A percentile compares a stretch with the other conserved stretches of the same genome.
Evolutionary conservation across 169 alveolate genomes (phyloP).

Genomic region (Plasmodium billcollinsi): DNA sequence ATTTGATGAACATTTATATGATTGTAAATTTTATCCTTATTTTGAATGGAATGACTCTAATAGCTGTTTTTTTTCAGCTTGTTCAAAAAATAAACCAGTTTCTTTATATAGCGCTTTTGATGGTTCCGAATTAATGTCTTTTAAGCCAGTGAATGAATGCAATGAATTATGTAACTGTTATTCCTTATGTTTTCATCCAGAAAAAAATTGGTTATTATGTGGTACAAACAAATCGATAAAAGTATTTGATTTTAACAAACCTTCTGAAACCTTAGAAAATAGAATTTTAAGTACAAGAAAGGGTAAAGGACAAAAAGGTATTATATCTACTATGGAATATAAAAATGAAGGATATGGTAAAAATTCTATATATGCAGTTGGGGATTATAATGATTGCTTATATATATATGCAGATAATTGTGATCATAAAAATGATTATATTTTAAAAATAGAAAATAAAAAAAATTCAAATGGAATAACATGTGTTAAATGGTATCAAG

Average conservation of each 20-base stretch:
- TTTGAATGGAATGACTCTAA: slow-evolving; percentile 54
- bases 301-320: slow-evolving; percentile 72
- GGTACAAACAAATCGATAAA: slow-evolving; percentile 57
- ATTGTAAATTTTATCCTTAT: slow-evolving; percentile 69
- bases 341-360: slow-evolving; percentile 63
- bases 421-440: slow-evolving; percentile 65
- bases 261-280: slow-evolving; percentile 56
- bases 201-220: slow-evolving; percentile 63
- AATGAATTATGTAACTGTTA: slow-evolving; percentile 43
- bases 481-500: slow-evolving; percentile 43
- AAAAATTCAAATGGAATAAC: slow-evolving; percentile 63
- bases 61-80: slow-evolving; percentile 50
- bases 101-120: slow-evolving; percentile 61
- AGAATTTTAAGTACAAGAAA: slow-evolving; percentile 64
- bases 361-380: slow-evolving; percentile 41
- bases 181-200: slow-evolving; percentile 69
- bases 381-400: slow-evolving; percentile 64
- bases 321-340: slow-evolving; percentile 53
- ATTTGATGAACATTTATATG: slow-evolving; percentile 33
- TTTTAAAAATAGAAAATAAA: slow-evolving; percentile 30
- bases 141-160: slow-evolving; percentile 27
- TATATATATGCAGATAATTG: slow-evolving; percentile 62
- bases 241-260: slow-evolving; percentile 45
- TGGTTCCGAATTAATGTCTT: slow-evolving; percentile 41
- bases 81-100: slow-evolving; percentile 37